phyloP scores from a whole-genome alignment of 2,329 filamentous ascomycete genomes.

The Sarocladiaceae sp. region DNA sequence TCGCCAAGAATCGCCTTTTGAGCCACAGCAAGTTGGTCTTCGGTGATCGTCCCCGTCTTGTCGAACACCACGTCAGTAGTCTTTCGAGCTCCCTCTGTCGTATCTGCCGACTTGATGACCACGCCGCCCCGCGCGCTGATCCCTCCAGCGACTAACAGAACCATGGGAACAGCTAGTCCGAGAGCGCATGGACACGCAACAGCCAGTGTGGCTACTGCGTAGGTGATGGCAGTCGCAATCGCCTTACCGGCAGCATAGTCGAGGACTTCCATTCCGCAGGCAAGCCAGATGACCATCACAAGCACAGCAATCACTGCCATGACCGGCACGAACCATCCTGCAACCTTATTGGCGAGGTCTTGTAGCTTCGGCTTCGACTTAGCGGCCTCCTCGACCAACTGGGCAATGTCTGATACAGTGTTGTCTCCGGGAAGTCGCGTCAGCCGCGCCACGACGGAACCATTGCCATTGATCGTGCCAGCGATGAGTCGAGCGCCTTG shows the following conservation, averaged over 20 bases:
- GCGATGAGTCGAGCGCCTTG: conserved; percentile 55
- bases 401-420: conserved; percentile 64
- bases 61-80: conserved; percentile 69
- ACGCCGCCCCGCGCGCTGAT: conserved; percentile 61
- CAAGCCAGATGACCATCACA: conserved; percentile 64
- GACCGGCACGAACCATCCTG: conserved; percentile 64
- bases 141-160: conserved; percentile 66
- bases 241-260: conserved; percentile 42
- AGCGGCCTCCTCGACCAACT: conserved; percentile 67
- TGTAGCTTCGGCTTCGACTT: conserved; percentile 65
- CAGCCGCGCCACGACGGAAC: conserved; percentile 54
- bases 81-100: conserved; percentile 59
- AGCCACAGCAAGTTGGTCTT: conserved; percentile 45
- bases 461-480: conserved; percentile 64
- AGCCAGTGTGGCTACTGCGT: conserved; percentile 67
- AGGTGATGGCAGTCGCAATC: conserved; percentile 60
- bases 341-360: conserved; percentile 63
- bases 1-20: conserved; percentile 2
- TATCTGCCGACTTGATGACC: conserved; percentile 63
- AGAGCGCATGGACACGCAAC: conserved; percentile 79
- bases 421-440: conserved; percentile 65
- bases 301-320: conserved; percentile 54
- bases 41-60: conserved; percentile 74
- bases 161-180: conserved; percentile 72
- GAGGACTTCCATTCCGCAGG: conserved; percentile 43